These are phyloP conservation scores for Gnomoniopsis sp. DNA, from an alignment of 2,329 filamentous ascomycete genomes.

Conservation along the genomic window DNA sequence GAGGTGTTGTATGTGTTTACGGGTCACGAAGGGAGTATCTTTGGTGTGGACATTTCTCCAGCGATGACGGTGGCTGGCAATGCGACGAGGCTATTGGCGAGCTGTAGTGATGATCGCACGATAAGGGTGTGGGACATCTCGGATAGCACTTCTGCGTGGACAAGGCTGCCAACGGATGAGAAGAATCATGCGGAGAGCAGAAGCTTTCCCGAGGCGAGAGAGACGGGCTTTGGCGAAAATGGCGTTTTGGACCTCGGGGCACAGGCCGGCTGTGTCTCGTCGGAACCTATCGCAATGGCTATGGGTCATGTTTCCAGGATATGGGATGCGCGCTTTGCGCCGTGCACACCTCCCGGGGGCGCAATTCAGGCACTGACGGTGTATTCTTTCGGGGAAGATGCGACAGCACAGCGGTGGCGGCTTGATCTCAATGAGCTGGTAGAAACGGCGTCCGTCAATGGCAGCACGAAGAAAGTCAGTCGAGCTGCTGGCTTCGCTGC, in stretches of 20 bases:
- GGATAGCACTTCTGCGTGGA: constrained; percentile 32
- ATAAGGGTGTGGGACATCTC: constrained; percentile 85
- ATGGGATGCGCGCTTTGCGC: constrained; percentile 72
- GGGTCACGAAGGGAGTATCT: constrained; percentile 89
- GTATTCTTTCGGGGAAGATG: constrained; percentile 83
- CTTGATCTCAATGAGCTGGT: constrained; percentile 37
- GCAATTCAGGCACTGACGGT: constrained; percentile 27
- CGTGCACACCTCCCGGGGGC: constrained; percentile 5
- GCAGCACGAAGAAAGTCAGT: neutral
- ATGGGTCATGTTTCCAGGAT: constrained; percentile 91
- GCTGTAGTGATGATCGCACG: constrained; percentile 92
- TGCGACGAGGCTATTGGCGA: constrained; percentile 66
- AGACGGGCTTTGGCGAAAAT: constrained; percentile 61
- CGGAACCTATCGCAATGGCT: constrained; percentile 59
- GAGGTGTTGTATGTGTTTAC: constrained; percentile 53
- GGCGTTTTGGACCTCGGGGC: constrained; percentile 23
- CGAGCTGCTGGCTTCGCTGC: constrained; percentile 17
- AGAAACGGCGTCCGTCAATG: neutral
- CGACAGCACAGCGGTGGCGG: constrained; percentile 71
- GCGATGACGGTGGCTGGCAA: constrained; percentile 33
- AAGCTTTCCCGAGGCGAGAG: constrained; percentile 37
- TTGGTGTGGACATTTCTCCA: constrained; percentile 77
- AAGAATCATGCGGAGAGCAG: constrained; percentile 23
- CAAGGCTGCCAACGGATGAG: constrained; percentile 25
- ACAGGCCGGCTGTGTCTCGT: constrained; percentile 21